These are phyloP conservation scores for Ottelia alismoides DNA, from an alignment of 106 monocot genomes.

Conservation along the genomic window DNA sequence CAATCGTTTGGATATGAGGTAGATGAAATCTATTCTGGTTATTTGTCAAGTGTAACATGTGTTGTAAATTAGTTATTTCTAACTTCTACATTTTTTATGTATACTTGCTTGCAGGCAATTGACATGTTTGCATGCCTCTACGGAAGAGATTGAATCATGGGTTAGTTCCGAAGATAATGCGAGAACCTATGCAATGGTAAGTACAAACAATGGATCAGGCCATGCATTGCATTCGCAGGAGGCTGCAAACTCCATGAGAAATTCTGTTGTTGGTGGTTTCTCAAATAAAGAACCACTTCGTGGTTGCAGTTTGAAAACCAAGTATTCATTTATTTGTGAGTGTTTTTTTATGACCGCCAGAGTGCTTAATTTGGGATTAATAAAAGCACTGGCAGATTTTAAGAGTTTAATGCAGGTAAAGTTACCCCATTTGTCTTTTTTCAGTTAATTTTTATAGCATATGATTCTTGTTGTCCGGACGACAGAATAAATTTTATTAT, in stretches of 20 bases:
- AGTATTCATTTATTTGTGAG: conserved; percentile 96
- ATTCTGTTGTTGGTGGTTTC: conserved; percentile 11
- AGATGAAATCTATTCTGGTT: conserved; percentile 12
- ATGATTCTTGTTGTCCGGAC: too few species aligned
- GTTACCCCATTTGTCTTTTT: too few species aligned
- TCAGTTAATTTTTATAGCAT: too few species aligned
- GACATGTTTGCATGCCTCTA: conserved; percentile 76
- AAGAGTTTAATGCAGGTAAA: conserved; percentile 77
- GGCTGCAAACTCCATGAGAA: conserved; percentile 55
- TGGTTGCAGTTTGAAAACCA: conserved; percentile 26
- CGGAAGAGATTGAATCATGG: conserved; percentile 72
- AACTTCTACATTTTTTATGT: too few species aligned
- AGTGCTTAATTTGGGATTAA: conserved; percentile 79
- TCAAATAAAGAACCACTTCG: conserved; percentile 15
- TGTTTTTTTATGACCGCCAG: conserved; percentile 98
- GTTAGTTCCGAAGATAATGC: conserved; percentile 12
- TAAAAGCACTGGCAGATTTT: conserved; percentile 86
- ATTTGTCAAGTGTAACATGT: too few species aligned
- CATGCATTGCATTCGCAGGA: conserved; percentile 38
- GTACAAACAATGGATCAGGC: conserved; percentile 13
- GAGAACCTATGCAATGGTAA: conserved; percentile 6
- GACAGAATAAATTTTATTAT: too few species aligned
- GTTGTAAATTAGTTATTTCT: too few species aligned
- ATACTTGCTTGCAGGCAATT: conserved; percentile 66
- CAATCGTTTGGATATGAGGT: conserved; percentile 61